Base-by-base conservation (phyloP, 768 basidiomycete genomes). In the Podaxis sp. region DNA sequence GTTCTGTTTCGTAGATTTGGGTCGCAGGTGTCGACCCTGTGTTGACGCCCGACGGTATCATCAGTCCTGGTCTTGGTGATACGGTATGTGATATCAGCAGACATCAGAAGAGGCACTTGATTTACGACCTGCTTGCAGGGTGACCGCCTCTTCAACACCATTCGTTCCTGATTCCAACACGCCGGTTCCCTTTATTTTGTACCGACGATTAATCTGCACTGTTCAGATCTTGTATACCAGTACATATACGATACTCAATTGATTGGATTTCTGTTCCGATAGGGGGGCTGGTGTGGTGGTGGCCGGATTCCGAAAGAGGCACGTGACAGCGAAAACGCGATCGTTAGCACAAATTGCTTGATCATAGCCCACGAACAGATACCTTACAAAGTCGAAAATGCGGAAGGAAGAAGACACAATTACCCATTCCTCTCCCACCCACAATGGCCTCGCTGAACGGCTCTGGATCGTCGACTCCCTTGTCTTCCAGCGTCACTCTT, bases 41-140 rank as follows among this genome's bases (percentile, higher is more conserved):
- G 0, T 72, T 98, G 64, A 95, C 92, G 0, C 49, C 65, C 0
- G 82, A 91, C 17, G 96, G 96, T 6, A 79, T 94, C 65, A 90
- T 98, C 63, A 82, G 77, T n/a, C 96, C 96, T 9, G 96, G 96
- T 19, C 80, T 96, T 49, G 96, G 96, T 4, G 96, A 97, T 74
- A 86, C 92, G 25, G 93, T 93, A 69, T 71, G 90, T 80, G 15
- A 15, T 47, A 27, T n/a, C 33, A 22, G n/a, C 7, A 17, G 55
- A n/a, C 0, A n/a, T 49, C 22, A 27, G 11, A 51, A 37, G 33
- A 5, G 37, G 19, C 6, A 19, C 6, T 29, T 25, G 12, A 36
- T 22, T 56, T 29, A 19, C 33, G 51, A 47, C 53, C n/a, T 19
- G 37, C 19, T 40, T n/a, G n/a, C 66, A 94, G 91, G 94, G 94